These are phyloP conservation scores for Ophiostoma tasmaniense DNA, from an alignment of 2,329 filamentous ascomycete species.

Conservation along the genomic window DNA sequence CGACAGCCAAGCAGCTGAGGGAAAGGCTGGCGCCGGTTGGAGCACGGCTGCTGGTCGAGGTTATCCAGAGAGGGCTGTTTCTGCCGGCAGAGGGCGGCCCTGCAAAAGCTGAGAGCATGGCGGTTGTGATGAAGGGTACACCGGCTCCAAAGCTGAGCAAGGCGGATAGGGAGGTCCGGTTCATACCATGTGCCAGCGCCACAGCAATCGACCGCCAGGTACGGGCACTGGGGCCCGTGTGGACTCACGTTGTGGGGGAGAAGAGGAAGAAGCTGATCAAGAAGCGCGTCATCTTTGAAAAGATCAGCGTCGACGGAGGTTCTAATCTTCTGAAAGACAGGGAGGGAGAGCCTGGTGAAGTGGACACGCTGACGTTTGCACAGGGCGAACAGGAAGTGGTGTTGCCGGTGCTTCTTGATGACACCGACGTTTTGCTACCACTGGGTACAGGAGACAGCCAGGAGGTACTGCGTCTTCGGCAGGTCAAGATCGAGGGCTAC, in stretches of 20 bases:
- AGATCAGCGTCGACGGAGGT: slow-evolving; percentile 18
- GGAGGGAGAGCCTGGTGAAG: slow-evolving; percentile 12
- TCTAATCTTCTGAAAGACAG: background rate
- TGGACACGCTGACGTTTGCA: slow-evolving; percentile 17
- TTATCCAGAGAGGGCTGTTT: slow-evolving; percentile 55
- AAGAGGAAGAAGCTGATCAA: background rate
- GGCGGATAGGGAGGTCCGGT: slow-evolving; percentile 54
- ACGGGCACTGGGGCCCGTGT: slow-evolving; percentile 56
- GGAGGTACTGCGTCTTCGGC: background rate
- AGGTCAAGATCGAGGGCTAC: background rate
- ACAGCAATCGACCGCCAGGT: slow-evolving; percentile 47
- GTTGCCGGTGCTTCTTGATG: slow-evolving; percentile 17
- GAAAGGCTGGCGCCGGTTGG: slow-evolving; percentile 51
- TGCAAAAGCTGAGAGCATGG: background rate
- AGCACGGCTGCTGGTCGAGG: slow-evolving; percentile 60
- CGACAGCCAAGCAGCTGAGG: slow-evolving; percentile 39
- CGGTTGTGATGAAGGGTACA: slow-evolving; percentile 25
- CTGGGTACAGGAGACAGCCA: slow-evolving; percentile 11
- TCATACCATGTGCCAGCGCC: slow-evolving; percentile 38
- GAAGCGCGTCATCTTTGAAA: slow-evolving; percentile 34
- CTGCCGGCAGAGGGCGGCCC: slow-evolving; percentile 33
- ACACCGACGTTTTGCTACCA: slow-evolving; percentile 18
- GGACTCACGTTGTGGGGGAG: slow-evolving; percentile 39
- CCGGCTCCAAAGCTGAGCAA: slow-evolving; percentile 67
- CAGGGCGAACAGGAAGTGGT: slow-evolving; percentile 9